Percentiles rank a stretch among this genome's conserved stretches.
Conservation (phyloP, 768 basidiomycete genomes). For the Cystofilobasidium capitatum region DNA sequence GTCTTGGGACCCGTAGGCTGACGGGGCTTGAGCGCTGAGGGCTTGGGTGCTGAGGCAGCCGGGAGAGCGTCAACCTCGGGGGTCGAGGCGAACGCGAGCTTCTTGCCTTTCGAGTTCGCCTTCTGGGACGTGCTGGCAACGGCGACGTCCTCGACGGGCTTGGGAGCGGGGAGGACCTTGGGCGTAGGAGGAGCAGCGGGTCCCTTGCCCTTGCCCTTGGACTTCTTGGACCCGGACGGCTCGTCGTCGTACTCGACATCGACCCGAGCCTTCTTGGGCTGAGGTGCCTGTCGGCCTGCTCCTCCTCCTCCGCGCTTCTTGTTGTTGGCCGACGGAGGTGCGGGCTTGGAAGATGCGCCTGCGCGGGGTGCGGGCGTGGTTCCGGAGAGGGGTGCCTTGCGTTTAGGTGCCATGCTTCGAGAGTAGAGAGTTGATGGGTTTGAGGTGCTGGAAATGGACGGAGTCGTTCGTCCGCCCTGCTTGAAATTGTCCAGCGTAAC, state of each 20-base stretch:
- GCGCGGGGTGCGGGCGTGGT: not conserved
- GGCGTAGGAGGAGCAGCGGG: not conserved
- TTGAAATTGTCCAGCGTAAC: not conserved
- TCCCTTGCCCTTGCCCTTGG: constrained; percentile 20
- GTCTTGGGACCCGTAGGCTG: constrained; percentile 37
- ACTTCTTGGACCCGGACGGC: not conserved
- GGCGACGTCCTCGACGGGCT: not conserved
- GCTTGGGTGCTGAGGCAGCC: not conserved
- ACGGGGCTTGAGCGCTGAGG: not conserved
- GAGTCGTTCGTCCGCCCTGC: not conserved
- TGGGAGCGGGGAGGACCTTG: not conserved
- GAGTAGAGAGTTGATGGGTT: not conserved
- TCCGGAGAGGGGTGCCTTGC: constrained; percentile 21
- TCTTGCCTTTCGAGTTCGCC: constrained; percentile 12
- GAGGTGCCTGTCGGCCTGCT: not conserved
- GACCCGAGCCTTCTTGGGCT: constrained; percentile 24
- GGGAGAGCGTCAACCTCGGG: not conserved
- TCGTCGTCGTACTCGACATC: constrained; percentile 25
- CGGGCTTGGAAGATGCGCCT: constrained; percentile 5
- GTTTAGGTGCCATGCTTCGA: constrained; percentile 22
- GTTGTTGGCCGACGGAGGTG: not conserved
- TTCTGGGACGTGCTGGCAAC: not conserved
- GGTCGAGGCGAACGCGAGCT: constrained; percentile 15
- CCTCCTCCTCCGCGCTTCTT: not conserved
- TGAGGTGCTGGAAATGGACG: not conserved